These are phyloP conservation scores for Fusarium camptoceras DNA, from an alignment of 2,329 filamentous ascomycete genomes.

Conservation along the genomic window DNA sequence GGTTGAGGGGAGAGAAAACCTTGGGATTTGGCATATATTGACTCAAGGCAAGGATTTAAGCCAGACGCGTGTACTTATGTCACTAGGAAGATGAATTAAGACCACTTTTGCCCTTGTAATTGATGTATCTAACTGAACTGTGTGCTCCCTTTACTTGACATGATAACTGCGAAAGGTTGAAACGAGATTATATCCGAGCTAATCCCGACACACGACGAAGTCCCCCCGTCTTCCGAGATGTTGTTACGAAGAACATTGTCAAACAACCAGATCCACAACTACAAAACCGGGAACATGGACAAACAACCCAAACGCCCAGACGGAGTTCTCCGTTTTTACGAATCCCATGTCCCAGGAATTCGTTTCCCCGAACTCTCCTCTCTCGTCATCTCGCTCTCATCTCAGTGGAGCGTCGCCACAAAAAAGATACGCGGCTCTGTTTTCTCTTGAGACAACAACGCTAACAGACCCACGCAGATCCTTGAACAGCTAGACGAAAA, in stretches of 20 bases:
- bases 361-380: not conserved
- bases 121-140: not conserved
- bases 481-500: not conserved
- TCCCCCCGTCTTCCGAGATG: not conserved
- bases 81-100: not conserved
- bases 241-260: not conserved
- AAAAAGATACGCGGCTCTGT: not conserved
- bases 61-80: not conserved
- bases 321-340: not conserved
- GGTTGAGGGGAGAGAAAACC: not conserved
- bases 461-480: not conserved
- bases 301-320: not conserved
- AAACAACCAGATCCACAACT: not conserved
- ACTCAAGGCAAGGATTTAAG: not conserved
- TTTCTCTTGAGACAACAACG: conserved; percentile 2
- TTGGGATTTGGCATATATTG: not conserved
- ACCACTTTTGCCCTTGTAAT: not conserved
- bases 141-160: rapidly evolving
- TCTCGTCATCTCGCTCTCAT: not conserved
- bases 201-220: not conserved
- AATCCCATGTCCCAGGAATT: not conserved
- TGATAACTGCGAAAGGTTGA: not conserved
- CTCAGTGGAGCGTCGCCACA: not conserved
- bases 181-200: not conserved
- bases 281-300: not conserved